Base-by-base conservation (phyloP, 2,329 filamentous ascomycete species). In the Aspergillus quadricinctus region DNA sequence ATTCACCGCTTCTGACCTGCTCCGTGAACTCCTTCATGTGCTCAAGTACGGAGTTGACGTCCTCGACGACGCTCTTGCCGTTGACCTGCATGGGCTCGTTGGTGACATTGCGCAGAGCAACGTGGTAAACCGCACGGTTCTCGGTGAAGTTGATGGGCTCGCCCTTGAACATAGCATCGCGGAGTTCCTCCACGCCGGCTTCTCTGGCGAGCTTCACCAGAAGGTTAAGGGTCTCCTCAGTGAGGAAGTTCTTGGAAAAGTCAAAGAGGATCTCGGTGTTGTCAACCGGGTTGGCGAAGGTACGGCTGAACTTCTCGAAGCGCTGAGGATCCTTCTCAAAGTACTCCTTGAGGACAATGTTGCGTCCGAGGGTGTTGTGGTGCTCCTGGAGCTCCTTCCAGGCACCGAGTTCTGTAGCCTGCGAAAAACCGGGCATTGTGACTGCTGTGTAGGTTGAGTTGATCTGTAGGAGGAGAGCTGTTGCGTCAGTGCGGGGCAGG, bases 111-210 rank as follows among this genome's bases (percentile, higher is more conserved):
- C 94, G 89, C 71, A 99, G 84, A 50, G 94, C 94, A 66, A 90
- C 85, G 79, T 99, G 94, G 81, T 96, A 96, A 64, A 99, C 94
- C 64, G 94, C 94, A 63, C 94, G 88, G 73, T 93, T 82, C 82
- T 99, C 94, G 58, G 94, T 99, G 80, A 97, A 97, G 85, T 99
- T 99, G 83, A 99, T 97, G 84, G 95, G 93, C 72, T 97, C 90
- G 67, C 94, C 94, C 57, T 86, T 87, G 78, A 99, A 99, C 92
- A 99, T 96, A 72, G 88, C 87, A 85, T 99, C 93, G 63, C 94
- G 89, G 74, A 97, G 90, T 81, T 95, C 84, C 81, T 96, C 92
- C 41, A 99, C 77, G 65, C 88, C 88, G 63, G 93, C 92, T 79
- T 97, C 89, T 78, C 92, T 88, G 61, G 94, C 94, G 28, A 99